Evolutionary conservation across 1,139 yeast species (phyloP), one percentile per base, ranked within the genome.

Genomic region (Zhuliangozyma parablackwelliae): DNA sequence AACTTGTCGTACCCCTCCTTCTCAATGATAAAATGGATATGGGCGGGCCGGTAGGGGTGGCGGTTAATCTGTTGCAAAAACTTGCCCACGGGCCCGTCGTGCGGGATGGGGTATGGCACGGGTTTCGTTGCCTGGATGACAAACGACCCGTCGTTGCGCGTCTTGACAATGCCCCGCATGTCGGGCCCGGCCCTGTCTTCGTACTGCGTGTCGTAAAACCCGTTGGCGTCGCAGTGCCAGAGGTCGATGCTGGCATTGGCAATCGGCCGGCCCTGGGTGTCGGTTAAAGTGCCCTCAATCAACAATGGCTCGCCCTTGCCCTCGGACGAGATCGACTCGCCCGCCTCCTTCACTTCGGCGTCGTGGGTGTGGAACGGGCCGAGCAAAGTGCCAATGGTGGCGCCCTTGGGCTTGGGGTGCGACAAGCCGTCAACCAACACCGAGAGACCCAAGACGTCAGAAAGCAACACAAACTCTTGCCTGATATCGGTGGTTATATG

Each of bases 191-290:
- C 45, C 35, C 53, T 45, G 27, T 47, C 40, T 7, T 40, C 41
- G 35, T 53, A 55, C 36, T 64, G 69, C 20, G 63, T 60, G 35
- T 64, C 69, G 40, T 64, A 64, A 20, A 60, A 49, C 7, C 69
- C 69, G 43, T 63, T 57, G 30, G 62, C 62, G 37, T 63, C 69
- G 45, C 66, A 61, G 39, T 63, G 65, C 69, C 69, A 63, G 33
- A 62, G 52, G 39, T 62, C 67, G 33, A 63, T 51, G 26, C 47
- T 45, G 21, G 60, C 66, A 32, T 51, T 53, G 10, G 42, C 45
- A 25, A 63, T 42, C 10, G 67, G 64, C 7, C 47, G 47, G 11
- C 65, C 68, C 9, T 50, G 32, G 4, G 51, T 38, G 33, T 58
- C 66, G 10, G 50, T 48, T 26, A 53, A 35, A 16, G 24, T 34